Evolutionary conservation across 2,329 filamentous ascomycete species (phyloP).

Genomic region (Trichoderma brevicompactum): DNA sequence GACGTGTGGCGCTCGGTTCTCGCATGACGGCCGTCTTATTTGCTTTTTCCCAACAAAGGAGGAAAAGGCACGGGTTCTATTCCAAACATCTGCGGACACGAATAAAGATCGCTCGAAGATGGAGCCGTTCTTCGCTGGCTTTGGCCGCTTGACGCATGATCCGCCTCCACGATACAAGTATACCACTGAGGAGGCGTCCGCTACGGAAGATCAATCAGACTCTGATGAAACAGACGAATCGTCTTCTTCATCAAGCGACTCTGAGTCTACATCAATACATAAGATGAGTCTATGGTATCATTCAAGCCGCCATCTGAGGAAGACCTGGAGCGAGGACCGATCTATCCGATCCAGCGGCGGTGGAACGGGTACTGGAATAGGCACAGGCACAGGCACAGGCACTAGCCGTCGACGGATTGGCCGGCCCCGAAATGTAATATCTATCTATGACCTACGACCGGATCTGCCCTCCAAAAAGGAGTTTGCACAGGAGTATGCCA

Average conservation of each 20-base stretch:
- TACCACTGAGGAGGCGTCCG: slow-evolving; percentile 55
- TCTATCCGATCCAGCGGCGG: slow-evolving; percentile 64
- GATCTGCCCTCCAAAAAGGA: slow-evolving; percentile 78
- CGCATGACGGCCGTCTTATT: slow-evolving; percentile 64
- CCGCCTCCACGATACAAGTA: slow-evolving; percentile 53
- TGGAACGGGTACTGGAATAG: slow-evolving; percentile 59
- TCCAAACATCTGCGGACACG: slow-evolving; percentile 52
- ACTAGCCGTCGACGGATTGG: slow-evolving; percentile 54
- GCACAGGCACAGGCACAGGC: slow-evolving; percentile 56
- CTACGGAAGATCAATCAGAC: slow-evolving; percentile 55
- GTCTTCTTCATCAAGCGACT: slow-evolving; percentile 60
- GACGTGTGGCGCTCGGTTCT: slow-evolving; percentile 64
- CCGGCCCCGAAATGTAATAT: slow-evolving; percentile 69
- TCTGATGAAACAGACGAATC: slow-evolving; percentile 55
- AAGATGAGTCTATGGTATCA: slow-evolving; percentile 63
- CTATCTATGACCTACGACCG: slow-evolving; percentile 70
- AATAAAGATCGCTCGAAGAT: slow-evolving; percentile 55
- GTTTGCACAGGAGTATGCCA: slow-evolving; percentile 78
- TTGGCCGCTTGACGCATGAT: slow-evolving; percentile 59
- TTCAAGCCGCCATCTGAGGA: slow-evolving; percentile 55
- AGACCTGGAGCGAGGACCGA: slow-evolving; percentile 61
- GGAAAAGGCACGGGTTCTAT: slow-evolving; percentile 57
- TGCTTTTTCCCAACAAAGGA: slow-evolving; percentile 74
- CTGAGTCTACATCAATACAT: slow-evolving; percentile 66
- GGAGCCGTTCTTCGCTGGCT: slow-evolving; percentile 61